Evolutionary conservation across 768 basidiomycete species (phyloP).

Genomic region (Lepiota brunneoincarnata): DNA sequence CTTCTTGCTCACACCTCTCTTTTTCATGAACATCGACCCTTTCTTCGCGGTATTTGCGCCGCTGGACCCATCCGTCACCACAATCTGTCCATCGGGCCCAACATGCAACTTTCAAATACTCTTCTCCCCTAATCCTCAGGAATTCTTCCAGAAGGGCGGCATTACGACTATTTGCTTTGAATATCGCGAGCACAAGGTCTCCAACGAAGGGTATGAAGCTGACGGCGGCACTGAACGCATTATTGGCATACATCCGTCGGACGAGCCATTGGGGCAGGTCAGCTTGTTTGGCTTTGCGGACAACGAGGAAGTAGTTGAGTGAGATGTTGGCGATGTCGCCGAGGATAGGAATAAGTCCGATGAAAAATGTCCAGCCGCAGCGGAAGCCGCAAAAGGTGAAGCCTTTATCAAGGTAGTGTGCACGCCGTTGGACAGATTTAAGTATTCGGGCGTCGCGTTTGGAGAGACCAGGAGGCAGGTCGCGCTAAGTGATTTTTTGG

Average conservation of each 20-base stretch:
- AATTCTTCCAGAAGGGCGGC: constrained; percentile 85
- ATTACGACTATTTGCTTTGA: constrained; percentile 88
- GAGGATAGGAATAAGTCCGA: constrained; percentile 68
- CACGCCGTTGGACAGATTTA: constrained; percentile 69
- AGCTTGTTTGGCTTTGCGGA: constrained; percentile 72
- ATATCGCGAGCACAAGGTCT: constrained; percentile 72
- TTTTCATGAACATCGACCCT: constrained; percentile 21
- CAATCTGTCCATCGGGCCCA: constrained; percentile 21
- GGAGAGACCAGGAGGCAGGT: constrained; percentile 73
- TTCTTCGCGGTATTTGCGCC: constrained; percentile 16
- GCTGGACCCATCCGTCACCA: constrained; percentile 13
- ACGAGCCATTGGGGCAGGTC: constrained; percentile 69
- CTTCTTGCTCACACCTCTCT: constrained; percentile 24
- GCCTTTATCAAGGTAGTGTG: constrained; percentile 86
- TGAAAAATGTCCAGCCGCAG: constrained; percentile 86
- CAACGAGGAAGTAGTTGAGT: constrained; percentile 74
- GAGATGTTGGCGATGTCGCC: constrained; percentile 63
- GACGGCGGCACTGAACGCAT: constrained; percentile 60
- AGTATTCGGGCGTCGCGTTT: constrained; percentile 73
- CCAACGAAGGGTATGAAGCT: constrained; percentile 73
- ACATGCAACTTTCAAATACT: constrained; percentile 55
- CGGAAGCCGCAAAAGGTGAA: constrained; percentile 76
- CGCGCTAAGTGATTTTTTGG: constrained; percentile 41
- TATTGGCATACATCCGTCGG: constrained; percentile 74
- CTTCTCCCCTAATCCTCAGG: constrained; percentile 73